Conservation (phyloP, 2,329 filamentous ascomycete species). For the Pseudofabraea citricarpa region DNA sequence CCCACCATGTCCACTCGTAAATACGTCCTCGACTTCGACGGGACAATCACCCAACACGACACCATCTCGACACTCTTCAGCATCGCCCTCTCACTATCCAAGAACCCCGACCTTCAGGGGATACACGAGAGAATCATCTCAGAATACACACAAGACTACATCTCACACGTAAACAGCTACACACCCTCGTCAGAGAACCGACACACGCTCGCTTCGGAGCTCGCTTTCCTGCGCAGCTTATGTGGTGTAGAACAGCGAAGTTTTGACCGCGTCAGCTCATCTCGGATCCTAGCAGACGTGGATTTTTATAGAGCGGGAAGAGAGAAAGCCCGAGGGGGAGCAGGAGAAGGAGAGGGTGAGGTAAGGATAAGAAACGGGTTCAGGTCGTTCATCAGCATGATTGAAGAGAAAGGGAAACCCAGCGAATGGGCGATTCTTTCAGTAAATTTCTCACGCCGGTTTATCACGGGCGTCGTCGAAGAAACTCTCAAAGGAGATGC, state of each 20-base stretch:
- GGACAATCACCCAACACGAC: background rate
- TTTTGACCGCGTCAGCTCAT: background rate
- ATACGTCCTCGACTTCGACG: background rate
- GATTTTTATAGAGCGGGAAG: too few relatives aligned
- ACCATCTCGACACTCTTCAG: background rate
- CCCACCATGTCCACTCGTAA: too few relatives aligned
- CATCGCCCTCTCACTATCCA: background rate
- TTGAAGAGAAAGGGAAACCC: background rate
- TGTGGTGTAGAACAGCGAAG: background rate
- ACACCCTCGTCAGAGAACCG: background rate
- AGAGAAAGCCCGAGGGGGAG: too few relatives aligned
- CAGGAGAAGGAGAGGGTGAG: too few relatives aligned
- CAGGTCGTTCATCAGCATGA: background rate
- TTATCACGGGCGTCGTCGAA: background rate
- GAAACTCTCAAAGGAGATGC: background rate
- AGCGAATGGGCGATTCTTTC: background rate
- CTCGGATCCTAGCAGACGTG: too few relatives aligned
- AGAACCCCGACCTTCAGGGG: background rate
- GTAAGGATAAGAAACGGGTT: background rate
- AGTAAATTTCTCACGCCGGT: background rate
- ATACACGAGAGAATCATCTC: background rate
- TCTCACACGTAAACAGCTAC: background rate
- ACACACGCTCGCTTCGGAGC: background rate
- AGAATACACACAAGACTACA: background rate
- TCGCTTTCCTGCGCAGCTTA: background rate